Conservation (phyloP, 2,329 filamentous ascomycete genomes). For the Fusarium caatingaense region DNA sequence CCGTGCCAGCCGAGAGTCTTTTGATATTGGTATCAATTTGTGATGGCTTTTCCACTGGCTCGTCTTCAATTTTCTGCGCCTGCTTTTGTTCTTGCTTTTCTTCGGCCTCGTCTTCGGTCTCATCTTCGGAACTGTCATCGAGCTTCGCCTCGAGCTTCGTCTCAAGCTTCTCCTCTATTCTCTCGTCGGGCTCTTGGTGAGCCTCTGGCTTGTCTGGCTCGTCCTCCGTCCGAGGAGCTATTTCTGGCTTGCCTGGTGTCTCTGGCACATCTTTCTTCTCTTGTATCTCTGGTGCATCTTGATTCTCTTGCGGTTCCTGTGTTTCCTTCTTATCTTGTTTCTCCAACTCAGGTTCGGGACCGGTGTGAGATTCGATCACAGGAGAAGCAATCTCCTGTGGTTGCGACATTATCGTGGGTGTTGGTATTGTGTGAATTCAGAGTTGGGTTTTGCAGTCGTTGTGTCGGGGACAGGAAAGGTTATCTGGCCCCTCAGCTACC, state of each 20-base stretch:
- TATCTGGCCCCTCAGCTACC: conserved; percentile 42
- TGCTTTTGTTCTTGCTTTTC: conserved; percentile 6
- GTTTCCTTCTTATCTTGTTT: conserved; percentile 20
- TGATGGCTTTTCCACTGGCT: conserved; percentile 19
- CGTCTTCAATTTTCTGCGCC: background rate
- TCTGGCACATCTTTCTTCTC: conserved; percentile 6
- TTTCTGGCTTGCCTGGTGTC: conserved; percentile 15
- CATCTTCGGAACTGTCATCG: conserved; percentile 3
- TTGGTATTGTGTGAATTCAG: conserved; percentile 8
- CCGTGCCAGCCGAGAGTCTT: conserved; percentile 48
- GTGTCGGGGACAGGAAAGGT: conserved; percentile 26
- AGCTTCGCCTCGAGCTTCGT: background rate
- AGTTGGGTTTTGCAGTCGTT: conserved; percentile 12
- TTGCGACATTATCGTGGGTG: conserved; percentile 50
- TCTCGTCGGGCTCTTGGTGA: background rate
- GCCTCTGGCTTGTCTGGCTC: background rate
- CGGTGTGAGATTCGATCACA: conserved; percentile 27
- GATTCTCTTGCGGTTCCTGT: conserved; percentile 2
- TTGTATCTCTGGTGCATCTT: conserved; percentile 1
- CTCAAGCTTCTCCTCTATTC: background rate
- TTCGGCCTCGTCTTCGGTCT: background rate
- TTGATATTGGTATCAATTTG: conserved; percentile 40
- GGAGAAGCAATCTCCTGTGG: conserved; percentile 47
- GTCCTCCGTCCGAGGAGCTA: background rate
- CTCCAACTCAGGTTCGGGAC: conserved; percentile 20